These are phyloP conservation scores for Guyanaporus albipodus DNA, from an alignment of 768 basidiomycete species.

Conservation along the genomic window DNA sequence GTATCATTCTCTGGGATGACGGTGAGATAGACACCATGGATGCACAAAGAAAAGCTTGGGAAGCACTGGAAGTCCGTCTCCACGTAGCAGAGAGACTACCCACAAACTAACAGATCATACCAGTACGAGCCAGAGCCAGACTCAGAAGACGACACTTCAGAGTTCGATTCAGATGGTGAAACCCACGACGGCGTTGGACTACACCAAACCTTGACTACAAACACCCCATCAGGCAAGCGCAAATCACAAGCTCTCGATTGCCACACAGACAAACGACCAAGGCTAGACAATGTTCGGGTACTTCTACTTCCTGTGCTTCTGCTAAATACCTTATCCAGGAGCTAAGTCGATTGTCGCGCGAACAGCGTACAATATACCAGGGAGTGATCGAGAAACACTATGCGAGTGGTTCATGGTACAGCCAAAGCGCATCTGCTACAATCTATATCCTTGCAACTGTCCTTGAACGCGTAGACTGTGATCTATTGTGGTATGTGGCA, in stretches of 20 bases:
- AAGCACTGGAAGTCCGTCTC: conserved; percentile 69
- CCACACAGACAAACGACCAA: conserved; percentile 53
- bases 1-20: conserved; percentile 92
- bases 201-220: conserved; percentile 40
- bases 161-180: conserved; percentile 42
- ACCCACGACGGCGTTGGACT: conserved; percentile 38
- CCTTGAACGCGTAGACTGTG: conserved; percentile 91
- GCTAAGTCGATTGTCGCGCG: conserved; percentile 59
- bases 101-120: conserved; percentile 6
- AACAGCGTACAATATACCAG: conserved; percentile 63
- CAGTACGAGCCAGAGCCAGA: conserved; percentile 79
- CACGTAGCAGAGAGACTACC: not conserved
- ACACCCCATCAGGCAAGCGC: conserved; percentile 45
- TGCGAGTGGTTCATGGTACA: conserved; percentile 76
- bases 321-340: conserved; percentile 31
- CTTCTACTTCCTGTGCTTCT: not conserved
- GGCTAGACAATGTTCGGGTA: conserved; percentile 43
- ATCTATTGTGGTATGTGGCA: conserved; percentile 75
- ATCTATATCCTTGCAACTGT: conserved; percentile 87
- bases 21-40: conserved; percentile 68
- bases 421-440: conserved; percentile 85
- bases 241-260: conserved; percentile 39
- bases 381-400: conserved; percentile 78
- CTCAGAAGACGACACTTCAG: conserved; percentile 55
- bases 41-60: conserved; percentile 78